Evolutionary conservation across 345 rosid genomes (phyloP).

Genomic region (Limnanthes douglasii): DNA sequence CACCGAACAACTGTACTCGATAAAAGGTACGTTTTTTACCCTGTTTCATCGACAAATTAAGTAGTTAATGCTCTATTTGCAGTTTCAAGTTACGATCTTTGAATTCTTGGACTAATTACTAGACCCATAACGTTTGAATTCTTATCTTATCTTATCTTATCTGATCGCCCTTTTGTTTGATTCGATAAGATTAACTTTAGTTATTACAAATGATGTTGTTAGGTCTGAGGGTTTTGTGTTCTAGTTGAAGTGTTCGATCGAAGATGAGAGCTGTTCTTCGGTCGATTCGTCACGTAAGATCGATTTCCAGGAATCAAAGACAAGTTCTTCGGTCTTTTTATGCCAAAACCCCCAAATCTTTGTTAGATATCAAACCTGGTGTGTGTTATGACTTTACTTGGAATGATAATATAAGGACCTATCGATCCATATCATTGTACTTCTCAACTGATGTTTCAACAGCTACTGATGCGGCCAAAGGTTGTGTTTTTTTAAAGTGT

Average conservation of each 20-base stretch:
- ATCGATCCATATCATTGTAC: slow-evolving; percentile 9
- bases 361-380: slow-evolving; percentile 9
- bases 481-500: slow-evolving; percentile 7
- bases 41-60: too few relatives aligned
- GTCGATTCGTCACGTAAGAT: slow-evolving; percentile 22
- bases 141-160: too few relatives aligned
- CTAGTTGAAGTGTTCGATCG: slow-evolving; percentile 1
- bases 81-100: too few relatives aligned
- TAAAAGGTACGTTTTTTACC: too few relatives aligned
- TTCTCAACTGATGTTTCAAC: slow-evolving; percentile 33
- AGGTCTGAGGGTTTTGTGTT: too few relatives aligned
- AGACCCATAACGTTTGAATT: too few relatives aligned
- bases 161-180: too few relatives aligned
- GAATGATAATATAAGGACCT: slow-evolving; percentile 8
- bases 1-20: too few relatives aligned
- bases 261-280: slow-evolving; percentile 48
- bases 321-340: slow-evolving; percentile 10
- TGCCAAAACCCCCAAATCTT: slow-evolving; percentile 12
- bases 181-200: too few relatives aligned
- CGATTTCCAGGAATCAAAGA: slow-evolving; percentile 20
- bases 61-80: too few relatives aligned
- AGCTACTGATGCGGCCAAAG: slow-evolving; percentile 21
- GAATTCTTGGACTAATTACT: too few relatives aligned
- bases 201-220: too few relatives aligned
- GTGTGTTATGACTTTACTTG: slow-evolving; percentile 7